Evolutionary conservation across 306 rosid genomes (phyloP), one percentile per base, ranked within the genome.

Genomic region (Vigna unguiculata): DNA sequence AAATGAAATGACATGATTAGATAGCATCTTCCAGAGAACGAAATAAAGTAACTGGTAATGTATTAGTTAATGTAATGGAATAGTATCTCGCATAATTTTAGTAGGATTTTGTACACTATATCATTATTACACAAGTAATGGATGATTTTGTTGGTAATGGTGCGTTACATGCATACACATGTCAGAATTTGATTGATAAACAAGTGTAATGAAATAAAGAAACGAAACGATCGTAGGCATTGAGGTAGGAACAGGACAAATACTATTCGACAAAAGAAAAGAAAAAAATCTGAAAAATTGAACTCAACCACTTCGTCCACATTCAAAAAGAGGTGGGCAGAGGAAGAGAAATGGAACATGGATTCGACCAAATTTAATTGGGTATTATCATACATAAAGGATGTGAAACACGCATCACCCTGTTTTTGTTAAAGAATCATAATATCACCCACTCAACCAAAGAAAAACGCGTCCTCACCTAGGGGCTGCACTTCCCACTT

Each of bases 381-480:
- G 36, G 34, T 22, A 34, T 61, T 12, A 68, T 76, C 40, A 66
- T 65, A 47, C 2, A 49, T 6, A 74, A 4, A 25, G 48, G 40
- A 66, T 38, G 54, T 75, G 71, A 71, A 80, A 71, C 45, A 24
- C 15, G 17, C 8, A 25, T 63, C 24, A 0, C 68, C 46, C 28
- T 55, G 28, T 53, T 70, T 62, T 34, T 30, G 25, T 47, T 34
- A 14, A 80, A 54, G 73, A 74, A 62, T 62, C 59, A 70, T 71
- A 59, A 66, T 69, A 81, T 72, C 73, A 81, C 74, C 88, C 14
- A 66, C 87, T 47, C 81, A 64, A 77, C 86, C 63, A 67, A 41
- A 82, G 86, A 78, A 82, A 82, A 85, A 78, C 96, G 90, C 90
- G 86, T 87, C 57, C 65, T 73, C 57, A 0, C 78, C 69, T 62